These are phyloP conservation scores for Elongisporangium undulatum DNA, from an alignment of 352 stramenopile species.

Conservation along the genomic window DNA sequence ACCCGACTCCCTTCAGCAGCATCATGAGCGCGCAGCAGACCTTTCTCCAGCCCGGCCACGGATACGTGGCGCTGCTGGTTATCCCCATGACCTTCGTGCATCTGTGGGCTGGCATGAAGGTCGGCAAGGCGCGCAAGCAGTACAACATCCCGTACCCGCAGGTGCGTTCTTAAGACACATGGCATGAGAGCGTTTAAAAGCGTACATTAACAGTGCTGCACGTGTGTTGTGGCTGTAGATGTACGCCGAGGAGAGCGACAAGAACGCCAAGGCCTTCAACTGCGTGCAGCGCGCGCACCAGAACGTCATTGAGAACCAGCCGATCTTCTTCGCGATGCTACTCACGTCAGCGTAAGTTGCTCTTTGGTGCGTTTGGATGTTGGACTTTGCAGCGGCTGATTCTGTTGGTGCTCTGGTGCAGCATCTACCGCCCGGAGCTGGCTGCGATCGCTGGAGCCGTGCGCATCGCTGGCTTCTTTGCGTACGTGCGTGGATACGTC, in stretches of 20 bases:
- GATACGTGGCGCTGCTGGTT: constrained; percentile 51
- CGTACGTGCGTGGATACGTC: constrained; percentile 65
- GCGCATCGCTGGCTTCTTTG: constrained; percentile 54
- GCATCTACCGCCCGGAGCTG: constrained; percentile 48
- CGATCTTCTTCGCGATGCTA: constrained; percentile 51
- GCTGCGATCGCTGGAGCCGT: constrained; percentile 51
- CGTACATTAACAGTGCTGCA: too few relatives aligned
- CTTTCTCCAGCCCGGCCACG: constrained; percentile 54
- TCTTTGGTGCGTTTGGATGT: too few relatives aligned
- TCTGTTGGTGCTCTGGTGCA: constrained; percentile 12
- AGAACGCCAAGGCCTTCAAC: constrained; percentile 89
- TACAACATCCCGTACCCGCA: constrained; percentile 60
- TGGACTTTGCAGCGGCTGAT: too few relatives aligned
- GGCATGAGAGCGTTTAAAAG: not conserved
- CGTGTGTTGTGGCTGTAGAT: constrained; percentile 69
- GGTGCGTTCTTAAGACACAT: constrained; percentile 13
- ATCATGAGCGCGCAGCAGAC: too few relatives aligned
- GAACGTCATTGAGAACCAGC: constrained; percentile 89
- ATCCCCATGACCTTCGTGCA: constrained; percentile 51
- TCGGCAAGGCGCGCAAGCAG: constrained; percentile 54
- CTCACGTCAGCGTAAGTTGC: constrained; percentile 45
- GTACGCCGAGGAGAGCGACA: constrained; percentile 86
- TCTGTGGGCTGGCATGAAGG: constrained; percentile 52
- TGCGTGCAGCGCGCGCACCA: constrained; percentile 91
- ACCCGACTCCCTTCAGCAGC: too few relatives aligned